phyloP scores from a whole-genome alignment of 1,284 basidiomycete species.

The Trametes polyzona region DNA sequence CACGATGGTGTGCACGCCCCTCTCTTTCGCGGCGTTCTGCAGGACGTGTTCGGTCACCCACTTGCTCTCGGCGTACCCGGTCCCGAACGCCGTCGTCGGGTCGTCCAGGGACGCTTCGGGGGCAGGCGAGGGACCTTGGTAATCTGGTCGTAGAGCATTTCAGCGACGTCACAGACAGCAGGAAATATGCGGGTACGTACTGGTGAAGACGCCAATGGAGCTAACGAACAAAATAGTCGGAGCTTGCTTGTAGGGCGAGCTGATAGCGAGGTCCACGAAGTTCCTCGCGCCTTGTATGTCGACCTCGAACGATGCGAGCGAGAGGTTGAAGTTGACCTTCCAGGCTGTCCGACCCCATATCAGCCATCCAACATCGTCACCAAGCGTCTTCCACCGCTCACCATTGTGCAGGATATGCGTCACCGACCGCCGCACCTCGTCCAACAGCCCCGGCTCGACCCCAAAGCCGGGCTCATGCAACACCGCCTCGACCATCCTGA shows the following conservation, averaged over 20 bases:
- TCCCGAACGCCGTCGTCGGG: constrained; percentile 34
- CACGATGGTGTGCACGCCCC: constrained; percentile 33
- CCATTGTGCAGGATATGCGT: constrained; percentile 40
- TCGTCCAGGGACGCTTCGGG: constrained; percentile 19
- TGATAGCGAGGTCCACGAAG: constrained; percentile 31
- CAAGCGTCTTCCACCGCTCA: constrained; percentile 22
- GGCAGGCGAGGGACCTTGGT: constrained; percentile 6
- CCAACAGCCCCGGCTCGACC: constrained; percentile 29
- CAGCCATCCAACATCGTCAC: not conserved
- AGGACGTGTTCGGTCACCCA: constrained; percentile 42
- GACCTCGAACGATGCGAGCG: constrained; percentile 27
- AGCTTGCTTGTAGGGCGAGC: constrained; percentile 23
- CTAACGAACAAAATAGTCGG: constrained; percentile 37
- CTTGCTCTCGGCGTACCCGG: constrained; percentile 45
- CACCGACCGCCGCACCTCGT: constrained; percentile 33
- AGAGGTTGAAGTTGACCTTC: constrained; percentile 41
- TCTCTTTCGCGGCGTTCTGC: constrained; percentile 24
- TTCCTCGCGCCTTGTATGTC: constrained; percentile 24
- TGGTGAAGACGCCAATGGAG: constrained; percentile 35
- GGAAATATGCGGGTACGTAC: constrained; percentile 15
- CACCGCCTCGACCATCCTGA: constrained; percentile 40
- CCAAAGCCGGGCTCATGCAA: constrained; percentile 35
- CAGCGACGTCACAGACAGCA: not conserved
- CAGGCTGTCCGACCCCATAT: constrained; percentile 31
- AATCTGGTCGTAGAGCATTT: constrained; percentile 2